A percentile compares a stretch with the other conserved stretches of the same genome.
Evolutionary conservation across 2,329 filamentous ascomycete genomes (phyloP).

Genomic region (Penicillium occitanis): DNA sequence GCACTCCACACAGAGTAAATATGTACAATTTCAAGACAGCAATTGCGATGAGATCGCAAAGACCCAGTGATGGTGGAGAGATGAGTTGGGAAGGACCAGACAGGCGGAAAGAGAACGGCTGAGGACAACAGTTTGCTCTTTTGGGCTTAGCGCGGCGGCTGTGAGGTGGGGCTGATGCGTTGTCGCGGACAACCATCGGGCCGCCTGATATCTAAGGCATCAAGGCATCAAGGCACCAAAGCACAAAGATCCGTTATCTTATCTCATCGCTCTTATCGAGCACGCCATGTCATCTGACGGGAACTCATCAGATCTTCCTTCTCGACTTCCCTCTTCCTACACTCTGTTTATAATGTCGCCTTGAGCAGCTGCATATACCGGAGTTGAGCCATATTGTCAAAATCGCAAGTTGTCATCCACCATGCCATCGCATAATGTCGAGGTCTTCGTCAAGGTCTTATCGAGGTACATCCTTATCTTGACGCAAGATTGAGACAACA

Average conservation of each 20-base stretch:
- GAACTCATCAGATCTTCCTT: neutral
- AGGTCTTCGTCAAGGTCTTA: slow-evolving; percentile 41
- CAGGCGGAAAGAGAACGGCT: neutral
- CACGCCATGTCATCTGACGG: neutral
- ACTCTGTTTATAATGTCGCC: neutral
- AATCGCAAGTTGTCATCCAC: neutral
- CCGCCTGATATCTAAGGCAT: neutral
- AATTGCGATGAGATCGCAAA: neutral
- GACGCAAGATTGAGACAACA: slow-evolving; percentile 19
- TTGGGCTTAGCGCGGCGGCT: slow-evolving; percentile 35
- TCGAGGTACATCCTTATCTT: slow-evolving; percentile 40
- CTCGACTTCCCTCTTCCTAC: neutral
- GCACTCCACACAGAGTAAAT: neutral
- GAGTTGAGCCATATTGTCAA: neutral
- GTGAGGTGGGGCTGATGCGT: slow-evolving; percentile 33
- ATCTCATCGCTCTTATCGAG: neutral
- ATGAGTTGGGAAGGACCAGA: neutral
- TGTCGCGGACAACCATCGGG: slow-evolving; percentile 39
- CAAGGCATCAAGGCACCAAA: neutral
- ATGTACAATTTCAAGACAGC: neutral
- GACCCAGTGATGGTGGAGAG: neutral
- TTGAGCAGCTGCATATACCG: neutral
- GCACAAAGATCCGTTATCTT: neutral
- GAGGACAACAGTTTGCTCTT: slow-evolving; percentile 41
- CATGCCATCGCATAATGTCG: slow-evolving; percentile 34